A percentile compares a stretch with the other conserved stretches of the same genome.
These are phyloP conservation scores for Hypomontagnella monticulosa DNA, from an alignment of 495 filamentous ascomycete genomes.

Conservation along the genomic window DNA sequence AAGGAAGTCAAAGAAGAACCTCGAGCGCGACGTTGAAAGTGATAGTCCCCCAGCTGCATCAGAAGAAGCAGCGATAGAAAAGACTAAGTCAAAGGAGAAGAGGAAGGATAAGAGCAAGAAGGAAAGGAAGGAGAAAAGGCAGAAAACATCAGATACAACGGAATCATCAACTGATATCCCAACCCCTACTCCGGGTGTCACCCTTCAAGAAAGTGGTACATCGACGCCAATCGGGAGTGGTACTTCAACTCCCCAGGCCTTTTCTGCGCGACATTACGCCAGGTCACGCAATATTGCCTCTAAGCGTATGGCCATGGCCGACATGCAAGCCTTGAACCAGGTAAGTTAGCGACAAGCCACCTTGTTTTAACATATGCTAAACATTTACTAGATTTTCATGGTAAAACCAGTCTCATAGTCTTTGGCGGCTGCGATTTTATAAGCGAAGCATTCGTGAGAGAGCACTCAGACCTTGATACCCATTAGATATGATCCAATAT, in stretches of 20 bases:
- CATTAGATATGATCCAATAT: conserved; percentile 26
- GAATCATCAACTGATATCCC: conserved; percentile 23
- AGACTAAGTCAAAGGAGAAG: conserved; percentile 48
- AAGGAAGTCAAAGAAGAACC: conserved; percentile 39
- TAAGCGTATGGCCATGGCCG: conserved; percentile 38
- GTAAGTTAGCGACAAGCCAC: conserved; percentile 3
- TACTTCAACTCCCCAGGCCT: conserved; percentile 30
- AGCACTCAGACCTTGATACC: conserved; percentile 28
- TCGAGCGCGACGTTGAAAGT: conserved; percentile 13
- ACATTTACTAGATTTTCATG: conserved; percentile 33
- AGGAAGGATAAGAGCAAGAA: conserved; percentile 60
- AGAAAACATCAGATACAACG: conserved; percentile 39
- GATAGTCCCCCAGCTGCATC: not conserved
- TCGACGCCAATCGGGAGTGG: conserved; percentile 31
- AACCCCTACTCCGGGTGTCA: conserved; percentile 2
- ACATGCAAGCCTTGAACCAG: conserved; percentile 38
- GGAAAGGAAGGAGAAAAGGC: conserved; percentile 60
- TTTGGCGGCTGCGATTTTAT: not conserved
- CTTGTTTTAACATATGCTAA: conserved; percentile 7
- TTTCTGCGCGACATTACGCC: conserved; percentile 26
- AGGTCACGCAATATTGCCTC: conserved; percentile 40
- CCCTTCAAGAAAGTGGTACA: conserved; percentile 29
- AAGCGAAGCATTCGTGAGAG: conserved; percentile 1
- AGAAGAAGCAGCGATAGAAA: conserved; percentile 39
- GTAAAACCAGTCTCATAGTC: conserved; percentile 33